Evolutionary conservation across 2,329 filamentous ascomycete genomes (phyloP).

Genomic region (Elsinoe necatrix): DNA sequence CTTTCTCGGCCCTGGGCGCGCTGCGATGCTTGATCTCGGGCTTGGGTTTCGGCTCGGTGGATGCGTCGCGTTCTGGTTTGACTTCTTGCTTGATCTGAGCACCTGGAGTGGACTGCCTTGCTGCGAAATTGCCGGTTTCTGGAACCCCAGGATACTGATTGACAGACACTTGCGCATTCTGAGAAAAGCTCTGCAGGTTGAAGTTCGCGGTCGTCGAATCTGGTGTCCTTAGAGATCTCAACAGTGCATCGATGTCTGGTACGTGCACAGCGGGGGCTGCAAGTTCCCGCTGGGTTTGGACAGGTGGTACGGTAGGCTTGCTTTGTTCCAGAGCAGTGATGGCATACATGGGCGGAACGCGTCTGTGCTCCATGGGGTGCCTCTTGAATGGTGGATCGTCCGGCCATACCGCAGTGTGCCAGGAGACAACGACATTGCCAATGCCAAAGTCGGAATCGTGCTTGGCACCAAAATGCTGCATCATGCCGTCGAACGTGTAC

Average conservation of each 20-base stretch:
- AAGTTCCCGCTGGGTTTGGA: not conserved
- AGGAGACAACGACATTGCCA: slow-evolving; percentile 66
- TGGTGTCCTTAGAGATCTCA: not conserved
- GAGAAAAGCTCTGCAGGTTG: not conserved
- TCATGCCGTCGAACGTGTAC: slow-evolving; percentile 68
- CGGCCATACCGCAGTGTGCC: slow-evolving; percentile 71
- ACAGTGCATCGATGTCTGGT: not conserved
- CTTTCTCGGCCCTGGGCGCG: not conserved
- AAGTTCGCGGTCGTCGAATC: not conserved
- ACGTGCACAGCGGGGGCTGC: not conserved
- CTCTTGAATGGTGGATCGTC: slow-evolving; percentile 62
- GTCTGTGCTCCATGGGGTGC: slow-evolving; percentile 35
- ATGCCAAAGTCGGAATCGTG: slow-evolving; percentile 63
- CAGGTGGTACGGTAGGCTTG: not conserved
- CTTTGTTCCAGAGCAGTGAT: not conserved
- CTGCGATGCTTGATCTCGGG: not conserved
- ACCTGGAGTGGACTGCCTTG: not conserved
- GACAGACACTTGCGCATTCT: not conserved
- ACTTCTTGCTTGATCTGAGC: not conserved
- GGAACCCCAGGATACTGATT: not conserved
- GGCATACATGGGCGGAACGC: slow-evolving; percentile 10
- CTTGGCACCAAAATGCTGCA: slow-evolving; percentile 78
- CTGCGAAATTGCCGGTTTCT: not conserved
- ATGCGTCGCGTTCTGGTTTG: not conserved
- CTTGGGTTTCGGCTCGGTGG: not conserved